Evolutionary conservation across 208 protist species (phyloP).

Genomic region (Crithidia fasciculata): DNA sequence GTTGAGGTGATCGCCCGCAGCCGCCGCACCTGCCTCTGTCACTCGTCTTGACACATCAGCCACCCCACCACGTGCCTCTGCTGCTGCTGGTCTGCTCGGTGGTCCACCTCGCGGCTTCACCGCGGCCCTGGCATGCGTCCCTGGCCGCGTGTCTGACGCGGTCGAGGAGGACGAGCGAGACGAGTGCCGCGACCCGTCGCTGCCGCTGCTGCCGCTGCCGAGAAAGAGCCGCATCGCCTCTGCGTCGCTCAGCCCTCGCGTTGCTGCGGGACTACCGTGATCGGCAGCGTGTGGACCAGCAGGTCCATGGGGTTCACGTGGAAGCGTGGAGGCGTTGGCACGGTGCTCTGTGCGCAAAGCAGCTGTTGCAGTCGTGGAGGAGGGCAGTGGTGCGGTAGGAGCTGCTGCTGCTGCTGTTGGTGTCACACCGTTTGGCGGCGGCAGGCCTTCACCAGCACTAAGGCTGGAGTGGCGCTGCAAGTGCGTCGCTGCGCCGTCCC

Average conservation of each 20-base stretch:
- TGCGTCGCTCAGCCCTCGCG: slow-evolving; percentile 14
- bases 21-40: no score
- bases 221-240: slow-evolving; percentile 33
- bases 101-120: neutral
- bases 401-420: neutral
- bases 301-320: no score
- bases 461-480: no score
- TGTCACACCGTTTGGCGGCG: no score
- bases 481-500: no score
- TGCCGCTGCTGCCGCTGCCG: slow-evolving; percentile 12
- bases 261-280: neutral
- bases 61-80: no score
- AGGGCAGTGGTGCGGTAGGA: neutral
- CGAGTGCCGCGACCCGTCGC: neutral
- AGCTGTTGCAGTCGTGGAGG: neutral
- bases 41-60: no score
- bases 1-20: no score
- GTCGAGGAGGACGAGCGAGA: slow-evolving; percentile 19
- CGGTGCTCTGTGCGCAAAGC: slow-evolving; percentile 30
- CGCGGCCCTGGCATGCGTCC: neutral
- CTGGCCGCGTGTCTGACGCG: neutral
- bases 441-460: no score
- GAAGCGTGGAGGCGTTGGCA: neutral
- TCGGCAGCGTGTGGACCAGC: no score
- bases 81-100: no score